Percentiles rank a stretch among this genome's conserved stretches.
Evolutionary conservation across 306 rosid genomes (phyloP).

Genomic region (Heteromeles arbutifolia): DNA sequence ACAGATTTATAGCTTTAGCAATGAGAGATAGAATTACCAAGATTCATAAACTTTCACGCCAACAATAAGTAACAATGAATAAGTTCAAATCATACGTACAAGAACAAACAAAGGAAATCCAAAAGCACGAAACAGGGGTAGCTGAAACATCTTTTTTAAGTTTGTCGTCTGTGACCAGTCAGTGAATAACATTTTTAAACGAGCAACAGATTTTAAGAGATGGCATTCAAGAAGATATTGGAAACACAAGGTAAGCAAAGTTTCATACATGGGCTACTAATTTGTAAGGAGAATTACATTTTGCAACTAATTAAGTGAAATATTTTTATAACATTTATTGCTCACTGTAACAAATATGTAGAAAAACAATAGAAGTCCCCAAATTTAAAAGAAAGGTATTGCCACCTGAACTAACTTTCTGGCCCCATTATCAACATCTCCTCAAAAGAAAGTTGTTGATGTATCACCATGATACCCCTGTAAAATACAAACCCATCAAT

Average conservation of each 20-base stretch:
- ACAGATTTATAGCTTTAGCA: background rate
- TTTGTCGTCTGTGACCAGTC: background rate
- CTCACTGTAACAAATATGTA: background rate
- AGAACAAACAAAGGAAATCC: background rate
- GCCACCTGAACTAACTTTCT: constrained; percentile 73
- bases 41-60: background rate
- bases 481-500: constrained; percentile 23
- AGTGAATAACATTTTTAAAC: background rate
- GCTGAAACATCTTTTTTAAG: background rate
- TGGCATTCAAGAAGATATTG: background rate
- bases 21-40: background rate
- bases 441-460: constrained; percentile 80
- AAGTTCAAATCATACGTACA: background rate
- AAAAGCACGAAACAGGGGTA: background rate
- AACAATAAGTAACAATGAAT: background rate
- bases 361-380: background rate
- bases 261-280: background rate
- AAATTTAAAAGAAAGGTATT: constrained; percentile 5
- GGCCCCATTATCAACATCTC: constrained; percentile 65
- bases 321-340: background rate
- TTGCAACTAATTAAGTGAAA: background rate
- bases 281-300: background rate
- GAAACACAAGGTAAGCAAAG: background rate
- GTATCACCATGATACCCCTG: constrained; percentile 96
- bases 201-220: background rate